Evolutionary conservation across 371 early-diverging fungal species (phyloP).

Genomic region (Circinella minor): DNA sequence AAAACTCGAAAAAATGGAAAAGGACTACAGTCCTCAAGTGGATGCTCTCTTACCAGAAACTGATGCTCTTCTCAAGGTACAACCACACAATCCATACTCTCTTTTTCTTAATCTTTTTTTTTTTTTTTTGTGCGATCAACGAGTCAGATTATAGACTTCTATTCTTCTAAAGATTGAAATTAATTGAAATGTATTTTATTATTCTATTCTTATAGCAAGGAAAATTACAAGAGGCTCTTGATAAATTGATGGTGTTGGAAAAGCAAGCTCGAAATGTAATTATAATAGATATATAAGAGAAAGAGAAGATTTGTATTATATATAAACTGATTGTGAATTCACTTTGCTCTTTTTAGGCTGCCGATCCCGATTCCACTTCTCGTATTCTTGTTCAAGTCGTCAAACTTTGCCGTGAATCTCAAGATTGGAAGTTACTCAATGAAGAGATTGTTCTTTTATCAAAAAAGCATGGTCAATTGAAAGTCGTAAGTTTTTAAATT

Average conservation of each 20-base stretch:
- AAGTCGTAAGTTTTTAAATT: slow-evolving; percentile 66
- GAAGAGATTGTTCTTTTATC: slow-evolving; percentile 89
- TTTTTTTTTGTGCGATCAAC: neutral
- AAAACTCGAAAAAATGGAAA: slow-evolving; percentile 86
- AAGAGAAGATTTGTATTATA: neutral
- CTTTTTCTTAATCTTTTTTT: neutral
- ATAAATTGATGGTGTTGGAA: slow-evolving; percentile 77
- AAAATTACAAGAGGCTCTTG: slow-evolving; percentile 81
- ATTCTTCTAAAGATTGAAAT: no score
- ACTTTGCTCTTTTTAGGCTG: slow-evolving; percentile 55
- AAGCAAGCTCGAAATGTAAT: slow-evolving; percentile 90
- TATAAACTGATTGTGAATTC: neutral
- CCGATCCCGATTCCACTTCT: slow-evolving; percentile 87
- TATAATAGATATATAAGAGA: neutral
- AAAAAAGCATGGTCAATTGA: slow-evolving; percentile 96
- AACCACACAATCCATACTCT: neutral
- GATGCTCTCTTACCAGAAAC: slow-evolving; percentile 82
- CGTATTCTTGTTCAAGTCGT: slow-evolving; percentile 85
- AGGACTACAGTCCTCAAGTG: slow-evolving; percentile 85
- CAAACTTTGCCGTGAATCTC: slow-evolving; percentile 70
- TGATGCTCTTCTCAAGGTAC: slow-evolving; percentile 73
- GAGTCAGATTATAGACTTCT: no score
- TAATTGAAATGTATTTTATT: no score
- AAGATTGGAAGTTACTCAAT: slow-evolving; percentile 89
- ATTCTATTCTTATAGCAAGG: slow-evolving; percentile 54